Conservation (phyloP, 768 basidiomycete genomes). For the Mycena chlorophos region DNA sequence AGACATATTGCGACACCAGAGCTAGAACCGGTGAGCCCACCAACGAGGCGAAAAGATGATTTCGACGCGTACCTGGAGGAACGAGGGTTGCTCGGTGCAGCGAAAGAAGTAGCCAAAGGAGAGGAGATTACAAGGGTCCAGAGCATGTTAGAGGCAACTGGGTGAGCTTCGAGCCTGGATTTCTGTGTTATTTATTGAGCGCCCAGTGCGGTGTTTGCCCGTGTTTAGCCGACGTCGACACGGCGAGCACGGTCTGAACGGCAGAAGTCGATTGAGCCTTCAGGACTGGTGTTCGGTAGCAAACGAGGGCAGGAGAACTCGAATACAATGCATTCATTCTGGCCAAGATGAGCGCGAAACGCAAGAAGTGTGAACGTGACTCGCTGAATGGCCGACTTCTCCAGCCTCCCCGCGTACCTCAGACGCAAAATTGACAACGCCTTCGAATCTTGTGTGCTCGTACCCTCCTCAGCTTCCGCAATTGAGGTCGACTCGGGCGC, state of each 20-base stretch:
- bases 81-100: background rate
- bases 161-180: background rate
- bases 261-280: too few species aligned
- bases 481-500: slow-evolving; percentile 25
- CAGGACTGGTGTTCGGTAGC: too few species aligned
- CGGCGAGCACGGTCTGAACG: background rate
- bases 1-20: background rate
- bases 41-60: background rate
- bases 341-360: too few species aligned
- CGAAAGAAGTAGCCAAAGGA: background rate
- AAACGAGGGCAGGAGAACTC: too few species aligned
- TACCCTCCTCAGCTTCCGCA: slow-evolving; percentile 9
- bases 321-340: too few species aligned
- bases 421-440: slow-evolving; percentile 53
- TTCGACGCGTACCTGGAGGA: background rate
- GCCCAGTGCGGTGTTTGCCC: background rate
- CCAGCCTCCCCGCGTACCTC: slow-evolving; percentile 40
- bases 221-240: background rate
- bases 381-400: slow-evolving; percentile 22
- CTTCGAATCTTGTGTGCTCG: slow-evolving; percentile 39
- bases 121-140: background rate
- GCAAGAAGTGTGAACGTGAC: slow-evolving; percentile 2
- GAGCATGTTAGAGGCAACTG: background rate
- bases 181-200: background rate
- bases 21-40: background rate